Evolutionary conservation across 257 asterid genomes (phyloP).

Genomic region (Penstemon barbatus): DNA sequence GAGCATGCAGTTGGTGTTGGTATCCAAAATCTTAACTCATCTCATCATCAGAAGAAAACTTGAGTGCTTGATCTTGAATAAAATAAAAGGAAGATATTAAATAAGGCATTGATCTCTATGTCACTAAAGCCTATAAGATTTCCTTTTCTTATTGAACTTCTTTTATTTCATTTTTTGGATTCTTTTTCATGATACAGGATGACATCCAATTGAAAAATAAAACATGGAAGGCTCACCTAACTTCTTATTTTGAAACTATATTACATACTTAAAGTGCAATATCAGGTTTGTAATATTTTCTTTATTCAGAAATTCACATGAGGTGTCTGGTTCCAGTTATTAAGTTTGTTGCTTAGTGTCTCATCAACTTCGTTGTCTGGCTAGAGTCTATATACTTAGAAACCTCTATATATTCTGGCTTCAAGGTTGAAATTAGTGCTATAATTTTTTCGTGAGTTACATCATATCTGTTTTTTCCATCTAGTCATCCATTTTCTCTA

Average conservation of each 20-base stretch:
- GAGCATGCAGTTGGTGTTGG: constrained; percentile 17
- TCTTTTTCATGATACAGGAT: neutral
- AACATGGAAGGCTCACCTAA: too few species aligned
- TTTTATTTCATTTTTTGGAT: neutral
- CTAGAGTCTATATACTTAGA: too few species aligned
- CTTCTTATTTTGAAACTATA: too few species aligned
- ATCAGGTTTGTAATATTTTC: too few species aligned
- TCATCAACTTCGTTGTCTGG: too few species aligned
- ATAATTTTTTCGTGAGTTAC: neutral
- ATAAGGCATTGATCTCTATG: neutral
- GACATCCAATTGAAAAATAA: too few species aligned
- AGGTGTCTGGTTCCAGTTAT: too few species aligned
- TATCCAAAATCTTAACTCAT: neutral
- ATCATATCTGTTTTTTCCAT: neutral
- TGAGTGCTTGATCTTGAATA: constrained; percentile 3
- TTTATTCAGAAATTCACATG: too few species aligned
- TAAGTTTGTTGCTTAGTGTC: too few species aligned
- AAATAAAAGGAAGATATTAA: neutral
- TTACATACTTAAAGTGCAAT: too few species aligned
- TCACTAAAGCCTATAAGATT: constrained; percentile 11
- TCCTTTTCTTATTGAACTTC: constrained; percentile 15
- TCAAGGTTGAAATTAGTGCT: neutral
- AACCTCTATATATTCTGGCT: too few species aligned
- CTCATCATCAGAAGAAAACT: constrained; percentile 9
- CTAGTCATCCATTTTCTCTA: neutral